Base-by-base conservation (phyloP, 2,329 filamentous ascomycete species). In the Xylariales sp. region DNA sequence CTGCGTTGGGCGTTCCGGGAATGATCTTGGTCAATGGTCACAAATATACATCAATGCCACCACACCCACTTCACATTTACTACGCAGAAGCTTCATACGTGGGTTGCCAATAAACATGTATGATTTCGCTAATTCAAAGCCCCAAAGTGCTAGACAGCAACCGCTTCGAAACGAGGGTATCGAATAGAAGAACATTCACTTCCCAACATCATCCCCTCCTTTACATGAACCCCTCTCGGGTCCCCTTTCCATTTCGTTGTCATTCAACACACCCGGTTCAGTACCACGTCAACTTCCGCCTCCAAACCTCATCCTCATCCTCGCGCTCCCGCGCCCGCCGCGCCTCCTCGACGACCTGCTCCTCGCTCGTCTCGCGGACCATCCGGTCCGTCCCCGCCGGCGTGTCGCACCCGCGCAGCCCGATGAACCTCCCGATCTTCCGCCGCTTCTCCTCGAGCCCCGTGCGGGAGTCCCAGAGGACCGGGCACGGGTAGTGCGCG, bases 391-490 rank as follows among this genome's bases (percentile, higher is more conserved):
- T 25, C 4, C 40, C 38, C 4, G 58, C 49, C 15, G 74, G 75
- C 22, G 71, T 74, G 48, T 79, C 73, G 52, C 76, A 76, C 2
- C 82, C 84, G 38, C 78, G 65, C 43, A 89, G 65, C 10, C 85
- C 85, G 56, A 88, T 87, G 51, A 89, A 89, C 51, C 76, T 70
- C 33, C 84, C 85, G 56, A 88, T 78, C 63, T 81, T 80, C 47
- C 84, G 69, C 47, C 84, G 71, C 70, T 89, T 89, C 57, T 89
- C 74, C 59, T 81, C 76, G 19, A 82, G 59, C 3, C 68, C 62
- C 45, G 80, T 59, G 45, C 70, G 63, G 4, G 61, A 60, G 2
- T 62, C 58, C 84, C 84, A 88, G 40, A 68, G 61, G 55, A 89
- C 75, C n/a, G 76, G 79, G 50, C 78, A 80, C 0, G 85, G 85